A percentile compares a stretch with the other conserved stretches of the same genome.
These are phyloP conservation scores for Santalum album DNA, from an alignment of 164 flowering plant genomes.

Conservation along the genomic window DNA sequence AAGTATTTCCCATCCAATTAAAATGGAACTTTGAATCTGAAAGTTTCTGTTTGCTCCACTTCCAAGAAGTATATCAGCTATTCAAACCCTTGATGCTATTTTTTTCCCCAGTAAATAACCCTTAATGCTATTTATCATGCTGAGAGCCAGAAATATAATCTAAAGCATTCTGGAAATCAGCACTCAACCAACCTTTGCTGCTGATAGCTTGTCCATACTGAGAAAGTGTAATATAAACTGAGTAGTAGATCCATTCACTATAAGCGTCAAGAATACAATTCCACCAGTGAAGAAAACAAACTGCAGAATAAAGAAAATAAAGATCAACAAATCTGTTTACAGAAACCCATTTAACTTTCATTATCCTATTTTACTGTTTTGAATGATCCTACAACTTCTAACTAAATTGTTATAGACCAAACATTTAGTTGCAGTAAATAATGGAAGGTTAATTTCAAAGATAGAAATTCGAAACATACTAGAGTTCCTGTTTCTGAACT, in stretches of 20 bases:
- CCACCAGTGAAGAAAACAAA: conserved; percentile 97
- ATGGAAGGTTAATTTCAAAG: not conserved
- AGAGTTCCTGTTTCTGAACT: conserved; percentile 60
- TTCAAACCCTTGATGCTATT: too few species aligned
- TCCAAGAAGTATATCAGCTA: too few species aligned
- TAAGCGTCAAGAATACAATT: conserved; percentile 83
- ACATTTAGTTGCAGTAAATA: not conserved
- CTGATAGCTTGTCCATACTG: conserved; percentile 64
- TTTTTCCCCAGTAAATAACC: too few species aligned
- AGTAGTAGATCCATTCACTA: conserved; percentile 92
- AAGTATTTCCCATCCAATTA: too few species aligned
- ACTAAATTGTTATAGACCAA: not conserved
- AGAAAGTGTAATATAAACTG: conserved; percentile 69
- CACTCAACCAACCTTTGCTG: conserved; percentile 52
- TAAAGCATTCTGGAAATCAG: not conserved
- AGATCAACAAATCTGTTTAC: not conserved
- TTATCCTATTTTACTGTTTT: not conserved
- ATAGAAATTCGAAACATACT: conserved; percentile 36
- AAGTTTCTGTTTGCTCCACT: too few species aligned
- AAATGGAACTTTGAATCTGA: too few species aligned
- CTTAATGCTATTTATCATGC: too few species aligned
- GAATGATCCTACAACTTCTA: not conserved
- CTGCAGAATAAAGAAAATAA: conserved; percentile 30
- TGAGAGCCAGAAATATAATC: too few species aligned
- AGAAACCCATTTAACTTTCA: not conserved